These are phyloP conservation scores for Thelonectria olida DNA, from an alignment of 2,329 filamentous ascomycete species.

Conservation along the genomic window DNA sequence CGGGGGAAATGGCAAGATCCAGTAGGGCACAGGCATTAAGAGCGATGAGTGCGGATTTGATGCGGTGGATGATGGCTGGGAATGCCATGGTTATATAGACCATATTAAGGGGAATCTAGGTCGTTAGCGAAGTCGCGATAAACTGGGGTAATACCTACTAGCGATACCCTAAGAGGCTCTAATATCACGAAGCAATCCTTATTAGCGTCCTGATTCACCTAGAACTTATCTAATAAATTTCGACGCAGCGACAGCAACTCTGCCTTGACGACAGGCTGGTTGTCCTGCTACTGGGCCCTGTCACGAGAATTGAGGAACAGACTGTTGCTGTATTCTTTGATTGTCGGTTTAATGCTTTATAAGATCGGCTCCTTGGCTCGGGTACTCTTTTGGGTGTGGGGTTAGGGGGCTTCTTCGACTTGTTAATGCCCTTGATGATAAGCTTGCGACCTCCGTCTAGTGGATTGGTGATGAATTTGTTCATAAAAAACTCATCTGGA, in stretches of 20 bases:
- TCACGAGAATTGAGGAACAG: slow-evolving; percentile 70
- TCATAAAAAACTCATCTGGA: slow-evolving; percentile 58
- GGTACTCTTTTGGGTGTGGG: slow-evolving; percentile 67
- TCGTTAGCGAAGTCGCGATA: too few species aligned
- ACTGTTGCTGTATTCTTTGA: slow-evolving; percentile 86
- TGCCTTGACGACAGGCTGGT: slow-evolving; percentile 85
- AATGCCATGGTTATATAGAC: slow-evolving; percentile 79
- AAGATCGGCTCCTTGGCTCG: slow-evolving; percentile 54
- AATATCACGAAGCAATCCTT: slow-evolving; percentile 74
- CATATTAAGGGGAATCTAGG: slow-evolving; percentile 71
- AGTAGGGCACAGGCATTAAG: slow-evolving; percentile 77
- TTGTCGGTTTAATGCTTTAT: slow-evolving; percentile 61
- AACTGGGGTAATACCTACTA: too few species aligned
- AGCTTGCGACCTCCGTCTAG: slow-evolving; percentile 72
- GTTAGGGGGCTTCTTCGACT: slow-evolving; percentile 70
- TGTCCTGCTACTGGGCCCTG: slow-evolving; percentile 62
- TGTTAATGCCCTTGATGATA: slow-evolving; percentile 61
- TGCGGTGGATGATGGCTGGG: slow-evolving; percentile 83
- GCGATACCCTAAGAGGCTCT: slow-evolving; percentile 79
- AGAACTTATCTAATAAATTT: slow-evolving; percentile 80
- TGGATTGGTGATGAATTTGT: slow-evolving; percentile 66
- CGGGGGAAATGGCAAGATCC: slow-evolving; percentile 69
- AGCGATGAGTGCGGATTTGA: slow-evolving; percentile 84
- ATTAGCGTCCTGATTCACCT: slow-evolving; percentile 57
- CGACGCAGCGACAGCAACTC: slow-evolving; percentile 79